Evolutionary conservation across 1,284 basidiomycete species (phyloP).

Genomic region (Termitomyces sp.): DNA sequence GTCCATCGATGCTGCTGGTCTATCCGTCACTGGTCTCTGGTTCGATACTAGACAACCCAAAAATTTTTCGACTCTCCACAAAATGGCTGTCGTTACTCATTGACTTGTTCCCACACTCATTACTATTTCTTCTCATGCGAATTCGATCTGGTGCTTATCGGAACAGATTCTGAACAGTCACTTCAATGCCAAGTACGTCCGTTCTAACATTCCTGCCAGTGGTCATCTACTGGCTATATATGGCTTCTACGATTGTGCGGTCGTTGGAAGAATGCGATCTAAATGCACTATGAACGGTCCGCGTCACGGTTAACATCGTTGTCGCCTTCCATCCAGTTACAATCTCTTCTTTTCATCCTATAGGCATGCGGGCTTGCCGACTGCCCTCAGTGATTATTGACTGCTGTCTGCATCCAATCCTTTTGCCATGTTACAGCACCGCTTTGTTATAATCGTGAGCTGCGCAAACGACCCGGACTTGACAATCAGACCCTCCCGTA

Average conservation of each 20-base stretch:
- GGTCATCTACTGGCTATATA: not conserved
- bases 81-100: too few species aligned
- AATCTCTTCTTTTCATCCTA: not conserved
- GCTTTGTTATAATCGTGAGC: not conserved
- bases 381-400: not conserved
- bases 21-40: not conserved
- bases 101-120: too few species aligned
- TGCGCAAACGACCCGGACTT: not conserved
- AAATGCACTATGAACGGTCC: not conserved
- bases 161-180: not conserved
- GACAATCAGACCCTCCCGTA: not conserved
- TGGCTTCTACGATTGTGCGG: not conserved
- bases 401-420: not conserved
- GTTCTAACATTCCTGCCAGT: not conserved
- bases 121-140: too few species aligned
- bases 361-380: not conserved
- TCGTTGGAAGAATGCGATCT: not conserved
- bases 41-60: not conserved
- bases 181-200: too few species aligned
- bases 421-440: not conserved
- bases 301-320: too few species aligned
- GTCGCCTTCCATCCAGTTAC: not conserved
- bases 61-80: not conserved
- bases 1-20: not conserved
- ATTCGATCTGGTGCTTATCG: not conserved